These are phyloP conservation scores for Mycena epipterygia DNA, from an alignment of 768 basidiomycete species.

Conservation along the genomic window DNA sequence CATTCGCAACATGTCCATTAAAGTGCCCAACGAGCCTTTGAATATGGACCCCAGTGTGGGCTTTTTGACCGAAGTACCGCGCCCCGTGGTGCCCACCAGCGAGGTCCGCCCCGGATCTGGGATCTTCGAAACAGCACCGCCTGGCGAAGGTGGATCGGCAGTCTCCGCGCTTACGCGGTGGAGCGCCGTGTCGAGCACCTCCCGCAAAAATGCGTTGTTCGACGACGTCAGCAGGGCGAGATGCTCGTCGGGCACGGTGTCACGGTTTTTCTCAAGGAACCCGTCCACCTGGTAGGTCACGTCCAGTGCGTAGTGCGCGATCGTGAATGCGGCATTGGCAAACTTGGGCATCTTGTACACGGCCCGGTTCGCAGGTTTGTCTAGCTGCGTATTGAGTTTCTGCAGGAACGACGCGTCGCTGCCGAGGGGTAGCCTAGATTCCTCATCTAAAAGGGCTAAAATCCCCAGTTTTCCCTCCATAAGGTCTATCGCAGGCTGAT, in stretches of 20 bases:
- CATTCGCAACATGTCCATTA: constrained; percentile 97
- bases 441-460: constrained; percentile 94
- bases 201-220: constrained; percentile 92
- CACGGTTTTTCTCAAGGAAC: constrained; percentile 98
- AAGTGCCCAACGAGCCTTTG: constrained; percentile 39
- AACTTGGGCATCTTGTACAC: constrained; percentile 99
- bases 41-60: constrained; percentile 38
- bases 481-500: constrained; percentile 98
- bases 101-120: constrained; percentile 57
- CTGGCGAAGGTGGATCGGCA: constrained; percentile 76
- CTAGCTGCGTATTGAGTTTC: constrained; percentile 91
- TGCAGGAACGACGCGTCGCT: constrained; percentile 93
- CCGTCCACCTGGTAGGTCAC: constrained; percentile 99
- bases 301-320: constrained; percentile 97
- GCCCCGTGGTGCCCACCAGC: constrained; percentile 43
- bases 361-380: constrained; percentile 86
- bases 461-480: constrained; percentile 98
- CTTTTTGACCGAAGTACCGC: constrained; percentile 34
- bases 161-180: constrained; percentile 70
- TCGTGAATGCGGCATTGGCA: constrained; percentile 96
- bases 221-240: constrained; percentile 89
- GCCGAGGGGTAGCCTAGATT: constrained; percentile 95
- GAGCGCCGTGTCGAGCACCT: constrained; percentile 94
- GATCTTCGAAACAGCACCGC: constrained; percentile 83
- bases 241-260: constrained; percentile 99